Conservation (phyloP, 1,139 yeast species). For the Diutina sp. region DNA sequence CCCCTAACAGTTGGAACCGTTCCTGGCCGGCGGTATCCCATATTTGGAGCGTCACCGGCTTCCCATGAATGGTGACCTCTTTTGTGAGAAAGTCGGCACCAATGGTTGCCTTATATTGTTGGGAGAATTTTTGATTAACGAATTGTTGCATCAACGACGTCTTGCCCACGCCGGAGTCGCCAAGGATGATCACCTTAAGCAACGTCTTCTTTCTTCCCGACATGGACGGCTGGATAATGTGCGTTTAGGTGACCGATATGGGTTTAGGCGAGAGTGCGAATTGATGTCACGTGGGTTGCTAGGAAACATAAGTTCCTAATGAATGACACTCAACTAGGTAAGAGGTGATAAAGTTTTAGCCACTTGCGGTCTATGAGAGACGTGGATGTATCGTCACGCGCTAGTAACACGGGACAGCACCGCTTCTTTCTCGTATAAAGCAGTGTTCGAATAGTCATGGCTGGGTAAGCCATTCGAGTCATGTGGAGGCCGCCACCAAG, state of each 20-base stretch:
- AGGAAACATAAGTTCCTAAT: background rate
- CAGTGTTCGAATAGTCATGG: too few relatives aligned
- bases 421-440: too few relatives aligned
- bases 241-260: background rate
- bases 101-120: conserved; percentile 92
- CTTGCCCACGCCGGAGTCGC: conserved; percentile 97
- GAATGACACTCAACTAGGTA: background rate
- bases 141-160: conserved; percentile 94
- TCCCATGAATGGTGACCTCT: conserved; percentile 74
- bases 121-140: conserved; percentile 88
- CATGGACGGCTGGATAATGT: conserved; percentile 23
- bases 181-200: conserved; percentile 85
- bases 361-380: too few relatives aligned
- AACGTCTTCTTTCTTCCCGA: conserved; percentile 79
- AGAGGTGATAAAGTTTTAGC: background rate
- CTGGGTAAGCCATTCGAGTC: too few relatives aligned
- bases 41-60: conserved; percentile 71
- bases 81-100: conserved; percentile 51
- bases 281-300: background rate
- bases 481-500: too few relatives aligned
- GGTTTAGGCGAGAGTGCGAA: background rate
- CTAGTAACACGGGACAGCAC: too few relatives aligned
- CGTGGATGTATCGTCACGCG: too few relatives aligned
- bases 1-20: conserved; percentile 91
- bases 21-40: conserved; percentile 99